phyloP scores from a whole-genome alignment of 495 filamentous ascomycete species.

The Talaromyces adpressus region DNA sequence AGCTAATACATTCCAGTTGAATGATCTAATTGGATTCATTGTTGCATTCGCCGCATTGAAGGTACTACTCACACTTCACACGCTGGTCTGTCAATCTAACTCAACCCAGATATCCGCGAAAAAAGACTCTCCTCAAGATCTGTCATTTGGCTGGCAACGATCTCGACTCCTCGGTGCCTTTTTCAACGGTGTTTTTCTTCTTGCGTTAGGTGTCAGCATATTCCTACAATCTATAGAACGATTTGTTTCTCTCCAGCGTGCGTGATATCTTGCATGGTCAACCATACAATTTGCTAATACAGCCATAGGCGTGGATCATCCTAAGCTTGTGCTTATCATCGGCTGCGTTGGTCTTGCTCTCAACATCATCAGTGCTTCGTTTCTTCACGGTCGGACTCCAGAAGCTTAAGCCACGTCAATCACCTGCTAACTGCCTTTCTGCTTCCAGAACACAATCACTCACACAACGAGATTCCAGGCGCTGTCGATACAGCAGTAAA shows the following conservation, averaged over 20 bases:
- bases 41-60: conserved; percentile 82
- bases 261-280: neutral
- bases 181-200: conserved; percentile 86
- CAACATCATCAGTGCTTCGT: conserved; percentile 71
- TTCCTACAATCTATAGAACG: conserved; percentile 84
- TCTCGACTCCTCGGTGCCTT: conserved; percentile 84
- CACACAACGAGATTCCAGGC: neutral
- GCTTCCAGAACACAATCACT: neutral
- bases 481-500: neutral
- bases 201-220: conserved; percentile 87
- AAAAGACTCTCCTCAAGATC: conserved; percentile 24
- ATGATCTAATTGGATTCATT: conserved; percentile 80
- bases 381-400: conserved; percentile 60
- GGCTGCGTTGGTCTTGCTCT: conserved; percentile 72
- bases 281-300: neutral
- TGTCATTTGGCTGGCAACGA: conserved; percentile 65
- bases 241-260: conserved; percentile 50
- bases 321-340: conserved; percentile 70
- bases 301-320: conserved; percentile 55
- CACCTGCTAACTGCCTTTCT: neutral
- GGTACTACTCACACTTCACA: conserved; percentile 25
- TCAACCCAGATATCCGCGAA: conserved; percentile 19
- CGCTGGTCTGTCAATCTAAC: neutral
- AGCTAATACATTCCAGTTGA: conserved; percentile 48
- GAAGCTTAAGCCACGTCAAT: too few species aligned